phyloP scores from a whole-genome alignment of 2,329 filamentous ascomycete species.

The Penicillium oxalicum region DNA sequence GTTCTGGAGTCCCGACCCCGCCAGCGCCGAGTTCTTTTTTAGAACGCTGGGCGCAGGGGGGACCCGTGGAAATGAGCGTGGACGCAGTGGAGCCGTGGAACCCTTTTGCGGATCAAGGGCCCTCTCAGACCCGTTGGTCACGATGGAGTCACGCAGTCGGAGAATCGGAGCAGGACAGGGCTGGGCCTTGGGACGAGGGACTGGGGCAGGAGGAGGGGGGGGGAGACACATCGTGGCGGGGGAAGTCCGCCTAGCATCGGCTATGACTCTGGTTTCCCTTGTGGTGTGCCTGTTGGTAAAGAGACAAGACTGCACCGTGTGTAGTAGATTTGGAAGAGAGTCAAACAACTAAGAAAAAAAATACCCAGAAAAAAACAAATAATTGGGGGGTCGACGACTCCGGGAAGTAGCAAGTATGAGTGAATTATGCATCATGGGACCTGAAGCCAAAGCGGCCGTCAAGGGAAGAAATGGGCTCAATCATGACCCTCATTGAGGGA shows the following conservation, averaged over 20 bases:
- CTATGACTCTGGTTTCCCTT: conserved; percentile 12
- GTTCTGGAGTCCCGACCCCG: not conserved
- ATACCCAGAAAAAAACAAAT: too few relatives aligned
- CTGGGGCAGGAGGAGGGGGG: too few relatives aligned
- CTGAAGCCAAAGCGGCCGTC: not conserved
- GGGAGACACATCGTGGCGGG: too few relatives aligned
- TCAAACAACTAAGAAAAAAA: too few relatives aligned
- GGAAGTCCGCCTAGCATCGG: conserved; percentile 18
- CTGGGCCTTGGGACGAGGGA: too few relatives aligned
- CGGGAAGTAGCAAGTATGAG: not conserved
- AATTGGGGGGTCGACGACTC: too few relatives aligned
- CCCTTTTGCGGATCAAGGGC: conserved; percentile 9
- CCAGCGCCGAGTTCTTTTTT: too few relatives aligned
- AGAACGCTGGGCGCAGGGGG: not conserved
- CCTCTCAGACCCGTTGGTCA: conserved; percentile 8
- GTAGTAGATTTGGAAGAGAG: not conserved
- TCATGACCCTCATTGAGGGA: too few relatives aligned
- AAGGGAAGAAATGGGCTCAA: too few relatives aligned
- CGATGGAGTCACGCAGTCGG: conserved; percentile 2
- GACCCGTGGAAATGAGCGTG: conserved; percentile 12
- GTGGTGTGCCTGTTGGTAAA: not conserved
- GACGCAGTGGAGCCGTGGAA: conserved; percentile 4
- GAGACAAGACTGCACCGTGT: not conserved
- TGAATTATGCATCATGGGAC: not conserved
- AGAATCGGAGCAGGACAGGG: too few relatives aligned